Evolutionary conservation across 208 protist species (phyloP).

Genomic region (Trypanosoma melophagium): DNA sequence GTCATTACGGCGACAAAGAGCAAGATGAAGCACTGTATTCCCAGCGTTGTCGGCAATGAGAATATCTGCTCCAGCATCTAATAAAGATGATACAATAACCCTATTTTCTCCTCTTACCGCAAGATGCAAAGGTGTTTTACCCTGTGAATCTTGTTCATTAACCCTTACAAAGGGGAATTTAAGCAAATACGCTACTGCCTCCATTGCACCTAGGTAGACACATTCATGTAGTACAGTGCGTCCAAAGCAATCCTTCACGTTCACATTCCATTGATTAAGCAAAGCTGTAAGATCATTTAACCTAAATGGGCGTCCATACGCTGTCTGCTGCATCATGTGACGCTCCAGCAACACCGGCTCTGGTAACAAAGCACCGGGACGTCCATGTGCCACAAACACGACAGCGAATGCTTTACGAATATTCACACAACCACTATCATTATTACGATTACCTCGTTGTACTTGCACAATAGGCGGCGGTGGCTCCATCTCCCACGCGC

Average conservation of each 20-base stretch:
- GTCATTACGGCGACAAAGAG: constrained; percentile 48
- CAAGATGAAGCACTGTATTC: constrained; percentile 69
- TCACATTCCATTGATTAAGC: constrained; percentile 73
- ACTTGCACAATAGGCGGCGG: constrained; percentile 36
- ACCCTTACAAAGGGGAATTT: constrained; percentile 57
- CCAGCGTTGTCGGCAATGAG: constrained; percentile 32
- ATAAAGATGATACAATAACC: constrained; percentile 39
- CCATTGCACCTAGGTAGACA: constrained; percentile 49
- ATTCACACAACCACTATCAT: neutral
- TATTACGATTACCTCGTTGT: neutral
- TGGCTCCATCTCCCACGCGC: constrained; percentile 21
- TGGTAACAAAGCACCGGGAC: constrained; percentile 25
- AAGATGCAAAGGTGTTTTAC: constrained; percentile 66
- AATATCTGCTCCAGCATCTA: constrained; percentile 41
- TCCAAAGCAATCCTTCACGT: constrained; percentile 68
- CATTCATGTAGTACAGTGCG: constrained; percentile 78
- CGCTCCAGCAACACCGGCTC: constrained; percentile 70
- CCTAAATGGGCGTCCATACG: constrained; percentile 17
- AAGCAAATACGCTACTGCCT: constrained; percentile 56
- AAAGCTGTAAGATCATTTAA: constrained; percentile 18
- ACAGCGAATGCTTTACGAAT: constrained; percentile 38
- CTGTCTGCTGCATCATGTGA: constrained; percentile 51
- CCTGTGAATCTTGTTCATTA: constrained; percentile 45
- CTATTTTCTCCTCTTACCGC: constrained; percentile 50
- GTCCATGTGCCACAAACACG: constrained; percentile 65